phyloP scores from a whole-genome alignment of 164 flowering plant genomes.

The Stephania japonica region DNA sequence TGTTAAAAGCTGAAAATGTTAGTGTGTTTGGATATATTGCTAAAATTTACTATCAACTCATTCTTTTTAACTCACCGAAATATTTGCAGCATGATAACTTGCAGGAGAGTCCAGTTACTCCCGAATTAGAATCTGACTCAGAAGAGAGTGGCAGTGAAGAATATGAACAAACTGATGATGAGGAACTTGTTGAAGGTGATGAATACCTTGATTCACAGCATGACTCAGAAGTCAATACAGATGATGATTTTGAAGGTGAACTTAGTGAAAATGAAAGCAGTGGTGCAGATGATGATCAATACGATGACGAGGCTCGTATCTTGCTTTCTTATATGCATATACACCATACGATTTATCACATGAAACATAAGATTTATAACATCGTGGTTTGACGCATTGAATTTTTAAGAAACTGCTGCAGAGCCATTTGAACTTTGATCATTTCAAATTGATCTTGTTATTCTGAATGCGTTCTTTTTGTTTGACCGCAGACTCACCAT shows the following conservation, averaged over 20 bases:
- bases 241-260: conserved; percentile 46
- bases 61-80: background rate
- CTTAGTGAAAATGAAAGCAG: conserved; percentile 43
- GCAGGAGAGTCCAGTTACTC: conserved; percentile 56
- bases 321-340: conserved; percentile 8
- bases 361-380: background rate
- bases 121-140: conserved; percentile 60
- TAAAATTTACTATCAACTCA: background rate
- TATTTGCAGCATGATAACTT: conserved; percentile 20
- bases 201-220: conserved; percentile 31
- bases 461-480: background rate
- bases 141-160: conserved; percentile 72
- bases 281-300: conserved; percentile 27
- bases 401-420: background rate
- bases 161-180: conserved; percentile 70
- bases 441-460: background rate
- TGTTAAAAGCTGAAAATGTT: too few species aligned
- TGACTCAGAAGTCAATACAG: conserved; percentile 41
- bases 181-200: conserved; percentile 50
- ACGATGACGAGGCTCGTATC: conserved; percentile 38
- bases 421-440: background rate
- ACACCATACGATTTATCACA: background rate
- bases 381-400: background rate
- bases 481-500: background rate
- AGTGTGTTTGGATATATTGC: too few species aligned